Percentiles rank a stretch among this genome's conserved stretches.
Evolutionary conservation across 495 filamentous ascomycete genomes (phyloP).

Genomic region (Hypoxylon lienhwacheense): DNA sequence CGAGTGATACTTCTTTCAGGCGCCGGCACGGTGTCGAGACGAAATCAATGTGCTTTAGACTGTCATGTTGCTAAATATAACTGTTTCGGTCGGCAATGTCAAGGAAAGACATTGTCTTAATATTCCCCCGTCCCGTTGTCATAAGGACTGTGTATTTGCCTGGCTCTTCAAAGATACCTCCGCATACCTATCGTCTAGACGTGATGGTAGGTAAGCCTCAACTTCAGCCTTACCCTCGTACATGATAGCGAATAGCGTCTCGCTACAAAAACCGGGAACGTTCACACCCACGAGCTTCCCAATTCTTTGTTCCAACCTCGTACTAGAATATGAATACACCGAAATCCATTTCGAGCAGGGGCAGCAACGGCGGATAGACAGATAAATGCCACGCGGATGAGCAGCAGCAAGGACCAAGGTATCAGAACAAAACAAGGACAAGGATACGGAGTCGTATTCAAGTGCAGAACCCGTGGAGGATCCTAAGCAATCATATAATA

Average conservation of each 20-base stretch:
- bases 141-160: not conserved
- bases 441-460: slow-evolving; percentile 23
- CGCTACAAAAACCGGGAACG: too few relatives aligned
- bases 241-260: not conserved
- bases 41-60: not conserved
- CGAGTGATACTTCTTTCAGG: not conserved
- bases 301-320: not conserved
- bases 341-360: slow-evolving; percentile 24
- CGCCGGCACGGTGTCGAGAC: not conserved
- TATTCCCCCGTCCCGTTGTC: not conserved
- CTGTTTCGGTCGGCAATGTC: not conserved
- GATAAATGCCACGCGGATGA: slow-evolving; percentile 28
- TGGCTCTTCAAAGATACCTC: not conserved
- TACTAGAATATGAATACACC: slow-evolving; percentile 18
- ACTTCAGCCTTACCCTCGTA: not conserved
- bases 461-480: slow-evolving; percentile 25
- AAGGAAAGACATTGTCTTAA: slow-evolving; percentile 26
- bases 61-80: not conserved
- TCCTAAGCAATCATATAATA: slow-evolving; percentile 32
- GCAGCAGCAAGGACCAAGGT: slow-evolving; percentile 25
- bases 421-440: slow-evolving; percentile 24
- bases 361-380: slow-evolving; percentile 6
- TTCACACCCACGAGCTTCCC: not conserved
- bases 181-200: too few relatives aligned
- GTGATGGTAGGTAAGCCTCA: not conserved